These are phyloP conservation scores for Acanthochlamys bracteata DNA, from an alignment of 106 monocot genomes.

Conservation along the genomic window DNA sequence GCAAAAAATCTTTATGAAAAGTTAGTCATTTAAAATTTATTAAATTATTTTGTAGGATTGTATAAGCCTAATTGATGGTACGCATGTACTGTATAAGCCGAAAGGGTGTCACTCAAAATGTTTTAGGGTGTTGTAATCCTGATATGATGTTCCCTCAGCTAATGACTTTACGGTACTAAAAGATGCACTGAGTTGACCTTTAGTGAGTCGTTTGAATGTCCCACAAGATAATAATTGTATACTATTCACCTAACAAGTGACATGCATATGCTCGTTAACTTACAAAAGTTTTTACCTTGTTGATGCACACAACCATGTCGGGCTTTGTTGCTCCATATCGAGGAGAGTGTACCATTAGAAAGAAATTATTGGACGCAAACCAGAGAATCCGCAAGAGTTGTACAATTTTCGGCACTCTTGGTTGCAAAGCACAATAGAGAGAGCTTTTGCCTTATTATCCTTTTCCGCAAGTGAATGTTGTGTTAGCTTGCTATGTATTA, in stretches of 20 bases:
- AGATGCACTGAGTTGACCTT: not conserved
- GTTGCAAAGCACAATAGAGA: not conserved
- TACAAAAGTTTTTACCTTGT: not conserved
- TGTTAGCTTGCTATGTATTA: not conserved
- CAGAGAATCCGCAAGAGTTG: not conserved
- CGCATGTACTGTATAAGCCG: not conserved
- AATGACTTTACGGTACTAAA: not conserved
- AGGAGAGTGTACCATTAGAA: not conserved
- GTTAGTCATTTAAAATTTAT: not conserved
- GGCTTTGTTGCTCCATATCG: not conserved
- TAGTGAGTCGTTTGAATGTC: not conserved
- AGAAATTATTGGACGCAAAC: not conserved
- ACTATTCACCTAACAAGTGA: not conserved
- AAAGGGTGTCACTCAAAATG: constrained; percentile 7
- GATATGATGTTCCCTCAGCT: constrained; percentile 3
- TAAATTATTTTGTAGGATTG: not conserved
- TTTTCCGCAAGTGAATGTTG: not conserved
- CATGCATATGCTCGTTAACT: not conserved
- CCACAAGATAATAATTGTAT: not conserved
- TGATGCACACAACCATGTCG: not conserved
- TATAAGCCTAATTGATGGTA: not conserved
- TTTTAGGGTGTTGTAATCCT: not conserved
- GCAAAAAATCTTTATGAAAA: not conserved
- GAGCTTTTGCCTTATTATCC: not conserved
- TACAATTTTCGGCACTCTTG: not conserved